Evolutionary conservation across 371 early-diverging fungal species (phyloP), one percentile per base, ranked within the genome.

Genomic region (Actinomucor elegans): DNA sequence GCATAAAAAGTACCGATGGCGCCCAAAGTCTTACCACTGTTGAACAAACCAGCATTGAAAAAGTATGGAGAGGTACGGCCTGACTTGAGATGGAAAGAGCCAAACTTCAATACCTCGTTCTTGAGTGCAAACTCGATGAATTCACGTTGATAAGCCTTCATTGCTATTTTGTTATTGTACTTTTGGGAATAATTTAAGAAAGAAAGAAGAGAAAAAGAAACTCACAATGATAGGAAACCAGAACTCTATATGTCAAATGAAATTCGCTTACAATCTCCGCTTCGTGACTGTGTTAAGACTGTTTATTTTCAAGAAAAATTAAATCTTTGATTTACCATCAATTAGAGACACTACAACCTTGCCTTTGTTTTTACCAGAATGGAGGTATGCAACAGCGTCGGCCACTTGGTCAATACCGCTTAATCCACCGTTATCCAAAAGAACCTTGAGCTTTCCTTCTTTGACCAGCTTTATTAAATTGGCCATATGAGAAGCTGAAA

Each of bases 21-120:
- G 44, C 88, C 71, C 34, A 97, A 74, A 7, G 94, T 80, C 47
- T 81, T 75, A 24, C 97, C 98, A 31, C 90, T 90, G 75, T 92
- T 87, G 76, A 98, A 98, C 55, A 92, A 81, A 57, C 97, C 97
- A 15, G 96, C 92, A 69, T 98, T 97, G 79, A 97, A 94, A 63
- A 98, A 98, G 80, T 94, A 98, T 15, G 97, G 97, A 34, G 92
- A 92, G 15, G 80, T 74, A 48, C 96, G 89, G 24, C 96, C 97
- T 32, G 94, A 94, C 75, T 98, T 98, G 55, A 97, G 83, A 18
- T 83, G 86, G 77, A 95, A 97, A 32, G 81, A 69, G 48, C 98
- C 98, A 70, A 98, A 97, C 55, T 84, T 83, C 40, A 98, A 80
- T 29, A 94, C 95, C 40, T 83, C 62, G 47, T 89, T 85, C 33